Evolutionary conservation across 306 rosid genomes (phyloP), one percentile per base, ranked within the genome.

Genomic region (Spatholobus suberectus): DNA sequence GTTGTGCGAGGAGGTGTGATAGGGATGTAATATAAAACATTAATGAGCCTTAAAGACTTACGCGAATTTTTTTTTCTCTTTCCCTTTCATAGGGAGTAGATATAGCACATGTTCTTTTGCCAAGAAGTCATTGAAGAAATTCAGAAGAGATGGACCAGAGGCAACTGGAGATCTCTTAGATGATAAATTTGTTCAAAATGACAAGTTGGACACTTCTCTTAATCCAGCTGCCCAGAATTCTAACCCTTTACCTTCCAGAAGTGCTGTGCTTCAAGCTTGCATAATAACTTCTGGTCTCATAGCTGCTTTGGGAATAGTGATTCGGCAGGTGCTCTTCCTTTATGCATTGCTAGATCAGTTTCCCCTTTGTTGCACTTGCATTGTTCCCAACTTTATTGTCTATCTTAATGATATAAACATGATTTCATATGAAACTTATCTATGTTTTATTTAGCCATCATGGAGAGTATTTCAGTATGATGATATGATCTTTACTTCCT

Each of bases 201-300:
- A 82, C 29, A 57, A 83, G 3, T 68, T 82, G 75, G 80, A 78
- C 72, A 35, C 85, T 82, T 75, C 77, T 65, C 85, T 85, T 82
- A 41, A 74, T 84, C 86, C 89, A 59, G 46, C 68, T 81, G 73
- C 70, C n/a, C 85, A 85, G 74, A 86, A 78, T 54, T 71, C 65
- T 70, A 79, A 65, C 63, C 83, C 51, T 13, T 5, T 85, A 46
- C 87, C 97, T 58, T 87, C 98, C 15, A 90, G 99, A 74, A 81
- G 66, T 83, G 63, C 82, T 21, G 99, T 96, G 75, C 92, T 96
- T 82, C 96, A 88, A 86, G 98, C 98, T 69, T 96, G 97, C 85
- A 84, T 85, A 2, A 54, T 86, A 79, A 93, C 99, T 87, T 93
- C 94, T 8, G 91, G 85, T 77, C 83, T 94, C 29, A 91, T 93